phyloP scores from a whole-genome alignment of 1,284 basidiomycete species.

The Lignosus rhinocerotis region DNA sequence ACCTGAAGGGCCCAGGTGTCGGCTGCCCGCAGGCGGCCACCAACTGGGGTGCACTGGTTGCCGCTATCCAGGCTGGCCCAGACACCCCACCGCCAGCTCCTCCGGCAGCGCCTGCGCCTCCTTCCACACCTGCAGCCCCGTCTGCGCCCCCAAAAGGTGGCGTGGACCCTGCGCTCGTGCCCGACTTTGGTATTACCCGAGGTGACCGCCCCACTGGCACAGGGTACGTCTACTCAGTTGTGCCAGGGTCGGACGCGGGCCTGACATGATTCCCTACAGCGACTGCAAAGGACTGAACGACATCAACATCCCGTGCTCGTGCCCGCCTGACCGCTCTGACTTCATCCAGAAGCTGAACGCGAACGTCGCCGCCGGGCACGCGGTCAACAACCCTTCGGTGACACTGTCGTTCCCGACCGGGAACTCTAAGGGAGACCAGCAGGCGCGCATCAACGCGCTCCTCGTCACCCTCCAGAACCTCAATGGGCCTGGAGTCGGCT shows the following conservation, averaged over 20 bases:
- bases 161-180: slow-evolving; percentile 26
- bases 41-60: slow-evolving; percentile 33
- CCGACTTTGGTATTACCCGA: slow-evolving; percentile 28
- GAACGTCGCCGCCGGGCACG: slow-evolving; percentile 40
- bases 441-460: slow-evolving; percentile 36
- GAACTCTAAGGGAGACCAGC: slow-evolving; percentile 32
- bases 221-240: neutral
- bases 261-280: neutral
- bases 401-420: slow-evolving; percentile 38
- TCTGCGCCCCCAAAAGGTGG: neutral
- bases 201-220: slow-evolving; percentile 29
- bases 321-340: slow-evolving; percentile 37
- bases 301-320: slow-evolving; percentile 41
- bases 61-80: slow-evolving; percentile 27
- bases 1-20: slow-evolving; percentile 38
- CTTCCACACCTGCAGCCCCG: neutral
- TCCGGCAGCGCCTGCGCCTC: slow-evolving; percentile 7
- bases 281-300: slow-evolving; percentile 22
- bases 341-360: slow-evolving; percentile 36
- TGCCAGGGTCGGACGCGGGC: no score
- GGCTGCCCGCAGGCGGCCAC: slow-evolving; percentile 41
- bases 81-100: slow-evolving; percentile 8
- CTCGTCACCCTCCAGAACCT: slow-evolving; percentile 43
- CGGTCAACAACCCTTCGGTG: slow-evolving; percentile 40
- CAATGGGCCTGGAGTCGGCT: slow-evolving; percentile 40